Percentiles rank a stretch among this genome's conserved stretches.
Evolutionary conservation across 805 yeast species (phyloP).

Genomic region (Ogataea minuta): DNA sequence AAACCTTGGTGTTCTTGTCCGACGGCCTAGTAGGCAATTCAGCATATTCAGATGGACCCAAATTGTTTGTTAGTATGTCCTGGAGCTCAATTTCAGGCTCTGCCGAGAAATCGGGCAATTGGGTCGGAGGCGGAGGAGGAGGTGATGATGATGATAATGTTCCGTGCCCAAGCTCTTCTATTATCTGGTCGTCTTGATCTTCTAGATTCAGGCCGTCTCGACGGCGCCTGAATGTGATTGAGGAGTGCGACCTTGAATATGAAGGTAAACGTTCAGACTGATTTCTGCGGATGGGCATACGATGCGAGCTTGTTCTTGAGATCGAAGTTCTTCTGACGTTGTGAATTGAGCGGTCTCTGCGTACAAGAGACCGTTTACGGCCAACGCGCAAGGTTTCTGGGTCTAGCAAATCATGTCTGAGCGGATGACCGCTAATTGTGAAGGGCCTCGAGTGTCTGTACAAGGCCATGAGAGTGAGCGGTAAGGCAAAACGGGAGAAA

Average conservation of each 20-base stretch:
- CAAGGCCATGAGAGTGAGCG: constrained; percentile 7
- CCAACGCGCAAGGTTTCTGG: constrained; percentile 36
- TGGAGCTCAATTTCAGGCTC: not conserved
- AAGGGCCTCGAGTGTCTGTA: constrained; percentile 3
- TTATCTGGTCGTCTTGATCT: not conserved
- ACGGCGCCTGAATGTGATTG: not conserved
- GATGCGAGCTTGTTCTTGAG: constrained; percentile 5
- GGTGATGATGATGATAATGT: not conserved
- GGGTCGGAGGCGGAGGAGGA: not conserved
- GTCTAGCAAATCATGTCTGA: constrained; percentile 18
- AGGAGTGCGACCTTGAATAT: not conserved
- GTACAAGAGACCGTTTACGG: constrained; percentile 69
- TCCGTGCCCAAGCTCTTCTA: not conserved
- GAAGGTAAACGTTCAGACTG: constrained; percentile 3
- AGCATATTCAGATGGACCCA: constrained; percentile 28
- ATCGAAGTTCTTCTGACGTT: constrained; percentile 2
- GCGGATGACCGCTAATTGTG: constrained; percentile 1
- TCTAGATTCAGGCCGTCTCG: not conserved
- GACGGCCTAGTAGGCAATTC: constrained; percentile 24
- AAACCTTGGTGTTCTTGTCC: constrained; percentile 22
- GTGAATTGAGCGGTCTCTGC: constrained; percentile 65
- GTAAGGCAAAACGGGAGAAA: constrained; percentile 9
- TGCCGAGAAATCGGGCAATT: not conserved
- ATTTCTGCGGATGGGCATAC: not conserved
- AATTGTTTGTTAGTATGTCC: constrained; percentile 18